phyloP scores from a whole-genome alignment of 148 eudicot genomes.

The Vaccinium macrocarpon region DNA sequence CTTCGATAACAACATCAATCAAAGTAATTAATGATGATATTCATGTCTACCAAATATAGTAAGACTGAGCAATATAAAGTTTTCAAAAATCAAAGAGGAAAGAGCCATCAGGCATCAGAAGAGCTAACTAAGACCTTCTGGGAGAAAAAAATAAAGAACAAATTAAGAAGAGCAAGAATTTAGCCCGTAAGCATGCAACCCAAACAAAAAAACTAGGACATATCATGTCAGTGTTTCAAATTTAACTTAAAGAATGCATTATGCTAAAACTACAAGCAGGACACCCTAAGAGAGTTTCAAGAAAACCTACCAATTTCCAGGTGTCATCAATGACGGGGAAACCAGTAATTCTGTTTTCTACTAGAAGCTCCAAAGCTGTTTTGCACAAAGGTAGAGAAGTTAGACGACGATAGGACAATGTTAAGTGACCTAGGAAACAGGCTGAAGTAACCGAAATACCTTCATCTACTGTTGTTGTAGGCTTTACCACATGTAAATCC shows the following conservation, averaged over 20 bases:
- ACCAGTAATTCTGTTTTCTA: slow-evolving; percentile 3
- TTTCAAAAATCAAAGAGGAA: background rate
- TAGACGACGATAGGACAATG: background rate
- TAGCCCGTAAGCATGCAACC: background rate
- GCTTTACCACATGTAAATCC: slow-evolving; percentile 69
- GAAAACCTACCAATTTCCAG: slow-evolving; percentile 7
- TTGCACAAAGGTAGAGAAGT: background rate
- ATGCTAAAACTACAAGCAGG: background rate
- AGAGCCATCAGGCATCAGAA: background rate
- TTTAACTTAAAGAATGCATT: background rate
- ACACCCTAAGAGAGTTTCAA: background rate
- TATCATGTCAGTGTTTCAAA: background rate
- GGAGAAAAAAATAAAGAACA: background rate
- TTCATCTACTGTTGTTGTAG: slow-evolving; percentile 82
- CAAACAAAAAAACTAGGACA: background rate
- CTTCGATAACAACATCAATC: background rate
- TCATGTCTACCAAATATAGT: background rate
- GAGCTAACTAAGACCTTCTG: background rate
- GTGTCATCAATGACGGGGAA: slow-evolving; percentile 2
- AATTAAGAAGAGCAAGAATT: background rate
- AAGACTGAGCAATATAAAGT: background rate
- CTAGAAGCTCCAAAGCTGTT: slow-evolving; percentile 2
- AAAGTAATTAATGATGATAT: background rate
- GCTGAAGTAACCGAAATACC: slow-evolving; percentile 36
- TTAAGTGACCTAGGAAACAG: background rate